phyloP scores from a whole-genome alignment of 23 red algal species.

The Gracilariopsis chorda region DNA sequence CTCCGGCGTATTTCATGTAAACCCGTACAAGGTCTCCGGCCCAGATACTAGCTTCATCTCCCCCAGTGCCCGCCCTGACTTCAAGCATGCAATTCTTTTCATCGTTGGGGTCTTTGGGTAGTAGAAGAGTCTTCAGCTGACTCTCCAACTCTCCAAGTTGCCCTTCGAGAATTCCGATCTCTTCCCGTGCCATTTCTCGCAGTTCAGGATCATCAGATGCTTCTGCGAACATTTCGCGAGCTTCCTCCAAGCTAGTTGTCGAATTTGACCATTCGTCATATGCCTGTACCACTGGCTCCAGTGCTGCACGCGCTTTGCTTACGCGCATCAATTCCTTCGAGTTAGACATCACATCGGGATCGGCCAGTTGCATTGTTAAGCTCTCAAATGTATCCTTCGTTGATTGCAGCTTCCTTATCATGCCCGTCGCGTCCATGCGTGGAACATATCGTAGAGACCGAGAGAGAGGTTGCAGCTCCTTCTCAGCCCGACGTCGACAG shows the following conservation, averaged over 20 bases:
- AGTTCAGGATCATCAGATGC: conserved; percentile 82
- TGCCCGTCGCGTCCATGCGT: conserved; percentile 51
- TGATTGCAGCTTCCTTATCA: conserved; percentile 88
- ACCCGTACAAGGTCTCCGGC: conserved; percentile 90
- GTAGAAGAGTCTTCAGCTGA: conserved; percentile 67
- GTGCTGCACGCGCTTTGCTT: conserved; percentile 83
- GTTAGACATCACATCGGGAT: conserved; percentile 79
- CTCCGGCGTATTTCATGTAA: conserved; percentile 83
- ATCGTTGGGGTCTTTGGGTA: conserved; percentile 97
- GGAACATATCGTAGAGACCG: neutral
- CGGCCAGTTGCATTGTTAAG: conserved; percentile 73
- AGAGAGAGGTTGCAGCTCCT: neutral
- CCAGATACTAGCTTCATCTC: conserved; percentile 96
- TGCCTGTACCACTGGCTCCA: conserved; percentile 83
- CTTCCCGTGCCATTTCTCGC: conserved; percentile 84
- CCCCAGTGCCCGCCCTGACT: conserved; percentile 94
- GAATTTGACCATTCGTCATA: conserved; percentile 80
- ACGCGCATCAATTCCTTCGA: conserved; percentile 78
- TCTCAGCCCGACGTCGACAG: neutral
- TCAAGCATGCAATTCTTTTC: conserved; percentile 98
- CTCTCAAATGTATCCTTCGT: conserved; percentile 79
- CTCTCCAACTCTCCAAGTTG: conserved; percentile 72
- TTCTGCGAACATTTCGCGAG: conserved; percentile 72
- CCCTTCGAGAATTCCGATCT: conserved; percentile 70
- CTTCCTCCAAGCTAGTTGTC: conserved; percentile 47